Base-by-base conservation (phyloP, 768 basidiomycete genomes). In the Rhodotorula paludigena region DNA sequence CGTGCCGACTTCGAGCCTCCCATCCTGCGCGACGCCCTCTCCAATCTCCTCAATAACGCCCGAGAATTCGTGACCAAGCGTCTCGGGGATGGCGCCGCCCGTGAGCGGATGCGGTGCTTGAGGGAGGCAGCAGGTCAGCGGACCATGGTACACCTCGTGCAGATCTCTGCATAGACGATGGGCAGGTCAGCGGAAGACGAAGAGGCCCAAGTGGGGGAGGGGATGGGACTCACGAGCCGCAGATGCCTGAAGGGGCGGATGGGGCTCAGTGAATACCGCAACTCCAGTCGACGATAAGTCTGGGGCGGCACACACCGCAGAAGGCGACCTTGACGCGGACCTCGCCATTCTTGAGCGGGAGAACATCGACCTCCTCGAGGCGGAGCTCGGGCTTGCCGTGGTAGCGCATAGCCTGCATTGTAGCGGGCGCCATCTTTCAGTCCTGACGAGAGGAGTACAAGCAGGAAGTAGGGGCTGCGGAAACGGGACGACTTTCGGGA, bases 341-440 rank as follows among this genome's bases (percentile, higher is more conserved):
- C 20, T 73, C 75, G 18, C 78, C 76, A 18, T 77, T 69, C 33
- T 69, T 62, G 38, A 81, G 81, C 57, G 81, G 79, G 7, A 56
- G 63, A 18, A 64, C 41, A 1, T 78, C 75, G 23, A 82, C 78
- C 30, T 81, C 73, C 52, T 83, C 82, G 52, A 84, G 76, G 20
- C 80, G 78, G 23, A 84, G 76, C 61, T 82, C 80, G 16, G 79
- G 78, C 32, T 48, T 52, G 11, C 80, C 82, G 63, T 83, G 81
- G 63, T 79, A 82, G 47, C 80, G 79, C 39, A 80, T 81, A 41
- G 82, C 82, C 60, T 78, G 82, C 82, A 83, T 83, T 0, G 35
- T 39, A 1, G 44, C 2, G 2, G 56, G 56, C 3, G 56, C 30
- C 39, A 39, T 57, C 9, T 8, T 15, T n/a, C n/a, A n/a, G n/a